Percentiles rank a stretch among this genome's conserved stretches.
Evolutionary conservation across 352 stramenopile species (phyloP).

Genomic region (Phytopythium kandeliae): DNA sequence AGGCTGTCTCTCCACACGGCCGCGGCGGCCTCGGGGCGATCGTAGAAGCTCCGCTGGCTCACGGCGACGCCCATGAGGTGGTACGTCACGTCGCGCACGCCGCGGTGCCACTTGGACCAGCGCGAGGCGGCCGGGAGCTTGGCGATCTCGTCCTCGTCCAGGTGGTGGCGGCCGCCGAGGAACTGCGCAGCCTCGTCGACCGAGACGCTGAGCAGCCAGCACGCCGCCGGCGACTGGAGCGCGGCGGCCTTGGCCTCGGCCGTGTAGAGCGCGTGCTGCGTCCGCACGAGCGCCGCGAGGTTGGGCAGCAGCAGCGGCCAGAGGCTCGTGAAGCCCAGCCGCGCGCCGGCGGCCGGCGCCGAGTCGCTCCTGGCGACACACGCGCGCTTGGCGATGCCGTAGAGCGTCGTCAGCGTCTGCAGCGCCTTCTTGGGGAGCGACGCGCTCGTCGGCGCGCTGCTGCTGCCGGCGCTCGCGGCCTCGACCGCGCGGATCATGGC

Average conservation of each 20-base stretch:
- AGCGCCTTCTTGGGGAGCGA: slow-evolving; percentile 39
- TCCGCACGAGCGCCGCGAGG: slow-evolving; percentile 45
- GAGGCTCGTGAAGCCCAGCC: slow-evolving; percentile 36
- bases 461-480: no score
- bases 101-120: slow-evolving; percentile 81
- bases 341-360: neutral
- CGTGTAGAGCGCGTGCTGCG: slow-evolving; percentile 53
- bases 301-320: slow-evolving; percentile 77
- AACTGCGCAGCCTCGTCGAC: slow-evolving; percentile 72
- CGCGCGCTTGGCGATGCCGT: slow-evolving; percentile 44
- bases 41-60: slow-evolving; percentile 43
- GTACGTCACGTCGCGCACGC: slow-evolving; percentile 71
- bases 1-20: slow-evolving; percentile 55
- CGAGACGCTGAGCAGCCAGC: slow-evolving; percentile 65
- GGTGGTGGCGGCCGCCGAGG: slow-evolving; percentile 64
- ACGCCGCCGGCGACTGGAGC: slow-evolving; percentile 47
- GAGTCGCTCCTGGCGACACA: slow-evolving; percentile 2
- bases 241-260: slow-evolving; percentile 44
- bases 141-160: slow-evolving; percentile 60
- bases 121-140: slow-evolving; percentile 41
- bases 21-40: slow-evolving; percentile 30
- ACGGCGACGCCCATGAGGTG: slow-evolving; percentile 69
- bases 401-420: slow-evolving; percentile 76
- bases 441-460: neutral
- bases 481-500: slow-evolving; percentile 53